Evolutionary conservation across 768 basidiomycete genomes (phyloP).

Genomic region (Trametes meyenii): DNA sequence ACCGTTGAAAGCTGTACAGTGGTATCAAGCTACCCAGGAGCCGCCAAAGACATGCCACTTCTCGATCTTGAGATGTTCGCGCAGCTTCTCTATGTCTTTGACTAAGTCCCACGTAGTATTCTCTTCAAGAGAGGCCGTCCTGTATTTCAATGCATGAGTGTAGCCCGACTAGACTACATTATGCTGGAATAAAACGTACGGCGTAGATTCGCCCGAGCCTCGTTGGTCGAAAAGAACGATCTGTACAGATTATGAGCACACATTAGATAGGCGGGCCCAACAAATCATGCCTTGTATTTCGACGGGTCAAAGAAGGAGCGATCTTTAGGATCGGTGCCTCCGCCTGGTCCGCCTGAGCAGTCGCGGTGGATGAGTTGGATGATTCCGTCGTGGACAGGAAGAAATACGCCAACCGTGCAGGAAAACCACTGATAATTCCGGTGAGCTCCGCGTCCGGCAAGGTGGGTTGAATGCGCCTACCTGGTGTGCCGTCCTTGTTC

Average conservation of each 20-base stretch:
- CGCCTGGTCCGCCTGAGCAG: conserved; percentile 73
- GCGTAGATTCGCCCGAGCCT: conserved; percentile 84
- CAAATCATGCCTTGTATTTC: conserved; percentile 67
- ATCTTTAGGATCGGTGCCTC: conserved; percentile 69
- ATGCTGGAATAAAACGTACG: conserved; percentile 49
- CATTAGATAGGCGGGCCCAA: neutral
- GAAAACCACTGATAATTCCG: conserved; percentile 67
- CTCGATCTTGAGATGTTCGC: conserved; percentile 73
- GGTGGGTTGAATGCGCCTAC: conserved; percentile 38
- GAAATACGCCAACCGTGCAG: conserved; percentile 56
- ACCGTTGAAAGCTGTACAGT: neutral
- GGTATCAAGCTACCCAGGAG: conserved; percentile 67
- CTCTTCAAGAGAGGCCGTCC: conserved; percentile 66
- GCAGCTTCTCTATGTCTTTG: conserved; percentile 82
- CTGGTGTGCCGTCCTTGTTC: conserved; percentile 74
- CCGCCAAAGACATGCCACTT: conserved; percentile 97
- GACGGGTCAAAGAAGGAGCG: conserved; percentile 80
- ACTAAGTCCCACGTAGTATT: conserved; percentile 97
- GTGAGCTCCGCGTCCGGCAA: neutral
- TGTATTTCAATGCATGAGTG: conserved; percentile 44
- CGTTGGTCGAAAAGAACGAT: conserved; percentile 91
- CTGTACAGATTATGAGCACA: conserved; percentile 37
- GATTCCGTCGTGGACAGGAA: too few relatives aligned
- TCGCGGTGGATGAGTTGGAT: neutral
- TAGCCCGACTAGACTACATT: neutral